Base-by-base conservation (phyloP, 2,329 filamentous ascomycete species). In the Taxawa tesnikishii region DNA sequence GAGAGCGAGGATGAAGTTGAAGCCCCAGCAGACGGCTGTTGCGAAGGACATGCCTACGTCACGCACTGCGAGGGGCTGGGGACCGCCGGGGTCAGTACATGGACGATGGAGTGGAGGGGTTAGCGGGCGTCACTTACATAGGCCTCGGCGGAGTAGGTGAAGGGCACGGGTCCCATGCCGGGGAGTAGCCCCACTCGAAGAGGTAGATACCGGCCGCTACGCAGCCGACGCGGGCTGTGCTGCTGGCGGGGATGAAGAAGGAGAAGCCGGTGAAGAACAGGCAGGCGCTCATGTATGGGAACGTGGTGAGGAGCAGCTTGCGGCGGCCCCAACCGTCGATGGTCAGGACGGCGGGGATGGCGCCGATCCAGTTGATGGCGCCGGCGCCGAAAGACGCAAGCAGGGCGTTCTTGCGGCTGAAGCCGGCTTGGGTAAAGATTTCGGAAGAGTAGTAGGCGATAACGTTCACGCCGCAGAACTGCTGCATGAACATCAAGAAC, bases 141-240 rank as follows among this genome's bases (percentile, higher is more conserved):
- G 0, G 59, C 59, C 33, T 65, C 61, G 8, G 61, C 61, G 0
- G 52, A 44, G 54, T 60, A 44, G 40, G 60, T 61, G 45, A 59
- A 59, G 3, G 56, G 55, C 1, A 59, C 55, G 1, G 56, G 56
- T 5, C 56, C 56, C 47, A 57, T 55, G 12, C 56, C 56, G 60
- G 60, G 1, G 58, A 62, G 45, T 69, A 69, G 15, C 63, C 61
- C 5, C 68, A 58, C 42, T 65, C 66, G 44, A 70, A 70, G n/a
- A 42, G 34, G 28, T 49, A 52, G 15, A 61, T 59, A 1, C 49
- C 52, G 1, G 51, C 42, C 2, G 58, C 57, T 23, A 62, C 53
- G 14, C 48, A 54, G 16, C 47, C 56, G 6, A 30, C 26, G 8
- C 39, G 32, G 16, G 38, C 37, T 9, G 34, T 37, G 11, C 32